phyloP scores from a whole-genome alignment of 805 yeast species.

The Teunomyces barrocoloradensis region DNA sequence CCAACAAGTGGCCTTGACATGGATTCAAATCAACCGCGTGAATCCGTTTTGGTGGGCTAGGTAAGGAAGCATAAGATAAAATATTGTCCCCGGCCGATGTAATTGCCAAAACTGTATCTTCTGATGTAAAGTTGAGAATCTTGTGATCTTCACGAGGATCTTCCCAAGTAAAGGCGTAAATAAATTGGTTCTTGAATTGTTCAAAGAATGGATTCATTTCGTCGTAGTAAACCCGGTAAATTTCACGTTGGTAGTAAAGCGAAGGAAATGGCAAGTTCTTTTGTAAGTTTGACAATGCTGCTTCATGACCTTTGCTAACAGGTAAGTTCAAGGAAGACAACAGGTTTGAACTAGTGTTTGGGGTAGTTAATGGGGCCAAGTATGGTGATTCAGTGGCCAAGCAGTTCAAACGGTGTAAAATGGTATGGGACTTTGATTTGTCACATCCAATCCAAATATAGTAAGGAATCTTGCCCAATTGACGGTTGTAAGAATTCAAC shows the following conservation, averaged over 20 bases:
- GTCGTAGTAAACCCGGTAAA: constrained; percentile 79
- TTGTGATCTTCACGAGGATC: constrained; percentile 79
- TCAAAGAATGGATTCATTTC: constrained; percentile 64
- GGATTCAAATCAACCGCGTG: constrained; percentile 88
- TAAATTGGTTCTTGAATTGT: constrained; percentile 75
- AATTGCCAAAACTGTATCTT: constrained; percentile 76
- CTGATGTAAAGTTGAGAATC: constrained; percentile 56
- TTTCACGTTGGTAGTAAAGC: constrained; percentile 70
- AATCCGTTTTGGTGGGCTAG: constrained; percentile 70
- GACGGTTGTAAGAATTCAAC: constrained; percentile 60
- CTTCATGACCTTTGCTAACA: constrained; percentile 71
- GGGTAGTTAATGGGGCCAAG: constrained; percentile 54
- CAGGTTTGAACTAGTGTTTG: constrained; percentile 10
- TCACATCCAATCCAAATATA: constrained; percentile 76
- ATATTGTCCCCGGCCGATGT: constrained; percentile 87
- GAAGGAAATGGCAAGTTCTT: constrained; percentile 78
- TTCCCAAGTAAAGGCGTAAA: constrained; percentile 89
- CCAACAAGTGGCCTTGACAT: constrained; percentile 75
- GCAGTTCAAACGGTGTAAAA: constrained; percentile 66
- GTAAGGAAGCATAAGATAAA: constrained; percentile 67
- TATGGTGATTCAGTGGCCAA: constrained; percentile 82
- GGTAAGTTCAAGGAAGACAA: constrained; percentile 30
- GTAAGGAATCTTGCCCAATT: constrained; percentile 74
- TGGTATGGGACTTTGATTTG: constrained; percentile 31
- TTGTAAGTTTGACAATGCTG: constrained; percentile 59